These are phyloP conservation scores for Populus tremula DNA, from an alignment of 345 rosid genomes.

Conservation along the genomic window DNA sequence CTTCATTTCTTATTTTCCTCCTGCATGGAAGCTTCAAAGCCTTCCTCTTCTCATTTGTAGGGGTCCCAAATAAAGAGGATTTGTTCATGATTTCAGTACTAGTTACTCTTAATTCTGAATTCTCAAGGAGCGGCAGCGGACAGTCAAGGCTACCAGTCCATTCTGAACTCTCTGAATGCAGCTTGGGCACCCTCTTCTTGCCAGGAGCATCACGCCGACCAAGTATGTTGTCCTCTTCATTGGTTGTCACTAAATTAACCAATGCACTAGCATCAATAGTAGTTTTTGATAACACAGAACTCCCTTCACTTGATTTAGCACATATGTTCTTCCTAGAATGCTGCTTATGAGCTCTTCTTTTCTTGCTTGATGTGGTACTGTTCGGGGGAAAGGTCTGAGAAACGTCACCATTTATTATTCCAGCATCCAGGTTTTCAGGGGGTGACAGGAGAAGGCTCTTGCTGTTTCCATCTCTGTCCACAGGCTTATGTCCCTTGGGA, in stretches of 20 bases:
- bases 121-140: neutral
- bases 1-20: slow-evolving; percentile 9
- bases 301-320: neutral
- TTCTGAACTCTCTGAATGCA: neutral
- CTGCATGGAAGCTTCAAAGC: neutral
- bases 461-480: slow-evolving; percentile 9
- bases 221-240: neutral
- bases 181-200: slow-evolving; percentile 2
- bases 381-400: neutral
- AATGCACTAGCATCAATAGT: slow-evolving; percentile 4
- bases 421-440: neutral
- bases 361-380: neutral
- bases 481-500: slow-evolving; percentile 1
- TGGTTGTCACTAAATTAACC: slow-evolving; percentile 5
- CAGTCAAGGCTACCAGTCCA: neutral
- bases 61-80: neutral
- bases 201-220: slow-evolving; percentile 2
- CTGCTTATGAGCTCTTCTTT: neutral
- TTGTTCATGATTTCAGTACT: neutral
- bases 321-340: neutral
- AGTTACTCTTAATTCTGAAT: neutral
- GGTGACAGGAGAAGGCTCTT: slow-evolving; percentile 3
- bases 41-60: neutral
- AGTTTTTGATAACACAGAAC: neutral
- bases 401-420: neutral